These are phyloP conservation scores for Maudiozyma serrabonitensis DNA, from an alignment of 805 yeast species.

Conservation along the genomic window DNA sequence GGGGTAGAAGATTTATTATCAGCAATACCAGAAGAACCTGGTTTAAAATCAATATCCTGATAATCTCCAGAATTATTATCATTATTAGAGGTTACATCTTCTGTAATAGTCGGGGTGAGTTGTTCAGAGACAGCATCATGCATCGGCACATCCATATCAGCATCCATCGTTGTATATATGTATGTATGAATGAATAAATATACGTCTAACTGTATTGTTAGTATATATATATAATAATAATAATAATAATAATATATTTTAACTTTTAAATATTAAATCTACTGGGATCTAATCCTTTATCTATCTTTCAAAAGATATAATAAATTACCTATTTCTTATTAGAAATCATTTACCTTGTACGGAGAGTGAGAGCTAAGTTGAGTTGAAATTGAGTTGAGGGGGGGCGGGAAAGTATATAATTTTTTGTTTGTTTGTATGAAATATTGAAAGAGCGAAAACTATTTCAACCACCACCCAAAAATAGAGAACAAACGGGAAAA, in stretches of 20 bases:
- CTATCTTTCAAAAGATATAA: too few species aligned
- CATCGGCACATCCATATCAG: slow-evolving; percentile 78
- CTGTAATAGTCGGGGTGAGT: slow-evolving; percentile 28
- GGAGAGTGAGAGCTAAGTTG: not conserved
- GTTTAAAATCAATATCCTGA: slow-evolving; percentile 20
- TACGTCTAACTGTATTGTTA: too few species aligned
- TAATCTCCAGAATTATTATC: slow-evolving; percentile 12
- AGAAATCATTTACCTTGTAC: not conserved
- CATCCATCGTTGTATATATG: slow-evolving; percentile 19
- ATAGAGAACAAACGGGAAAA: too few species aligned
- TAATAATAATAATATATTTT: too few species aligned
- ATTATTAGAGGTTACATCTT: slow-evolving; percentile 19
- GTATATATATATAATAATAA: too few species aligned
- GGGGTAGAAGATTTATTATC: slow-evolving; percentile 33
- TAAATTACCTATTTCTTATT: not conserved
- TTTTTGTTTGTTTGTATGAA: too few species aligned
- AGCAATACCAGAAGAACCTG: slow-evolving; percentile 31
- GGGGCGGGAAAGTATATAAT: too few species aligned
- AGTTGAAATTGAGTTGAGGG: not conserved
- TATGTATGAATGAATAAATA: not conserved
- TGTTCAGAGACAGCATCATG: slow-evolving; percentile 52
- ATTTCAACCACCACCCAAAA: too few species aligned
- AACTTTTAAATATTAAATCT: too few species aligned
- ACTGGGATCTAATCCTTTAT: too few species aligned
- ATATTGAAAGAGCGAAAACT: too few species aligned